Percentiles rank a stretch among this genome's conserved stretches.
Evolutionary conservation across 352 stramenopile species (phyloP).

Genomic region (Phytopythium oedochilum): DNA sequence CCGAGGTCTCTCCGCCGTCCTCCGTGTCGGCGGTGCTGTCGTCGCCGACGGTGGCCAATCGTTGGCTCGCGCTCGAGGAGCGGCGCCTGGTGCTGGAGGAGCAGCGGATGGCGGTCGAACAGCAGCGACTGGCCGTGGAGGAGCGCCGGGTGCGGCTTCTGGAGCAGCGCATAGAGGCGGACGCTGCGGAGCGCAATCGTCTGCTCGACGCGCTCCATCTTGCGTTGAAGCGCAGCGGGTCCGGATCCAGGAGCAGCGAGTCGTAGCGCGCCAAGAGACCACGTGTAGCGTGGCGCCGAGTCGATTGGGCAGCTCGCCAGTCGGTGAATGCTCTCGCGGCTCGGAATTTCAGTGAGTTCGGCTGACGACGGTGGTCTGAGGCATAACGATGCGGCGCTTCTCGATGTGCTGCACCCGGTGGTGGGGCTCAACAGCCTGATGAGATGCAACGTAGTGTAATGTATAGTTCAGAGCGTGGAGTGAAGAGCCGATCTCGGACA

Average conservation of each 20-base stretch:
- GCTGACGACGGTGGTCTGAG: no score
- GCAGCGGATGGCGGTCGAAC: constrained; percentile 5
- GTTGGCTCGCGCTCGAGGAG: constrained; percentile 7
- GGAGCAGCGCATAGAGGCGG: constrained; percentile 1
- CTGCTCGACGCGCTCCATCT: constrained; percentile 4
- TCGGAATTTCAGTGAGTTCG: not conserved
- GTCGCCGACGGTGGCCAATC: not conserved
- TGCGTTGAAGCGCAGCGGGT: not conserved
- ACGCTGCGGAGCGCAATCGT: constrained; percentile 2
- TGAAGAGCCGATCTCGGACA: no score
- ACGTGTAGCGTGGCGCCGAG: not conserved
- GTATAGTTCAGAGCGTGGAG: no score
- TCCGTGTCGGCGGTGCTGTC: not conserved
- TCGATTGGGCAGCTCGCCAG: not conserved
- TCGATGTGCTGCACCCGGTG: not conserved
- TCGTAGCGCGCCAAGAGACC: not conserved
- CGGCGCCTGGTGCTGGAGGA: constrained; percentile 1
- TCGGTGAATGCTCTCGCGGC: not conserved
- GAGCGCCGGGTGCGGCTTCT: constrained; percentile 4
- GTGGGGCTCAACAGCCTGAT: not conserved
- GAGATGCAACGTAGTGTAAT: no score
- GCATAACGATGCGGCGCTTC: not conserved
- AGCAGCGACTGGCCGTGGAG: constrained; percentile 3
- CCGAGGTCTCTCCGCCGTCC: not conserved
- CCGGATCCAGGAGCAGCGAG: not conserved